Conservation (phyloP, 2,329 filamentous ascomycete species). For the Sarocladium strictum region DNA sequence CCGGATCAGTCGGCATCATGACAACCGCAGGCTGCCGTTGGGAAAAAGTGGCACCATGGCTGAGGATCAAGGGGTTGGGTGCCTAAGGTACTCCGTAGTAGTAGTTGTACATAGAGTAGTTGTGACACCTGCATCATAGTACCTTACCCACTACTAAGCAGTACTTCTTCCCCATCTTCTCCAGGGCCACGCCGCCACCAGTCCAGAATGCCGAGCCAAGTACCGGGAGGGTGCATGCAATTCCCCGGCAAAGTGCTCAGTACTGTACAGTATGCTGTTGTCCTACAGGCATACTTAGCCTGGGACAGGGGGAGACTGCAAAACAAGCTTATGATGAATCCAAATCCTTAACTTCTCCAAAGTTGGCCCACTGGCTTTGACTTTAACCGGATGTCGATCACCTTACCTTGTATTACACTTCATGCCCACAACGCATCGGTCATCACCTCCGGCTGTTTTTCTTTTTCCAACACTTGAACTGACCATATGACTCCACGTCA, state of each 20-base stretch:
- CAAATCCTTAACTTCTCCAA: background rate
- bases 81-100: no score
- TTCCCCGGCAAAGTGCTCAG: background rate
- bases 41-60: background rate
- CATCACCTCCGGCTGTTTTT: background rate
- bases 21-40: background rate
- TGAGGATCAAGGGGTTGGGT: background rate
- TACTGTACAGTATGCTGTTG: no score
- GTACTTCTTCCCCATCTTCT: background rate
- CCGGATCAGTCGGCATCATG: conserved; percentile 10
- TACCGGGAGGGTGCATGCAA: background rate
- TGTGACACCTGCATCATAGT: no score
- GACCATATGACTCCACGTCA: no score
- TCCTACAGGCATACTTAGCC: background rate
- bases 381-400: conserved; percentile 5
- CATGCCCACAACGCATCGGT: no score
- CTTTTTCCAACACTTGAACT: no score
- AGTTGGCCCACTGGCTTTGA: background rate
- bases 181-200: background rate
- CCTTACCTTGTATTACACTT: no score
- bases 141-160: no score
- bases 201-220: background rate
- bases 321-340: conserved; percentile 7
- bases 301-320: background rate
- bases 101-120: no score